These are phyloP conservation scores for Chlorella sp. DNA, from an alignment of 139 green algal genomes.

Conservation along the genomic window DNA sequence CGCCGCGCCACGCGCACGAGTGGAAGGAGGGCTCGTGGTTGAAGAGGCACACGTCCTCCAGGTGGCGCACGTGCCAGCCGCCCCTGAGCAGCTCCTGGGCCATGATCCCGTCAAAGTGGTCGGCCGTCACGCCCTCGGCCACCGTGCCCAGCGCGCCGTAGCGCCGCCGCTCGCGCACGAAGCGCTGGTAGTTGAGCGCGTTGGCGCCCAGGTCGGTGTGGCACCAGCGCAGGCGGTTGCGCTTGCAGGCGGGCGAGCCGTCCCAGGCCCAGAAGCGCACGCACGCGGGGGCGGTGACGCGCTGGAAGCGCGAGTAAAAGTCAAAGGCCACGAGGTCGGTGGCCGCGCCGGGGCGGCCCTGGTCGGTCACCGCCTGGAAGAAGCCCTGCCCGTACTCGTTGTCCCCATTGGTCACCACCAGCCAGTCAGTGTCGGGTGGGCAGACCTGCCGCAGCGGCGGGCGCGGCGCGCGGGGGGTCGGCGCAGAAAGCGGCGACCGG, in stretches of 20 bases:
- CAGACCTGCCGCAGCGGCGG: slow-evolving; percentile 52
- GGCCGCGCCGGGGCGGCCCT: not conserved
- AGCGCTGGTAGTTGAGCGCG: slow-evolving; percentile 50
- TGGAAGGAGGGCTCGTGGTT: slow-evolving; percentile 68
- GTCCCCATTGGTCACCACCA: slow-evolving; percentile 85
- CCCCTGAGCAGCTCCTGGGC: slow-evolving; percentile 40
- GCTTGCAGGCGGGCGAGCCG: slow-evolving; percentile 65
- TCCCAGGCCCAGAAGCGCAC: slow-evolving; percentile 60
- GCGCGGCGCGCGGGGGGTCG: not conserved
- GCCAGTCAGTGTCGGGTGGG: slow-evolving; percentile 59
- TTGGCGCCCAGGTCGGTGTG: slow-evolving; percentile 83
- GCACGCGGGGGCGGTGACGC: slow-evolving; percentile 69
- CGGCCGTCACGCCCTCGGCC: slow-evolving; percentile 30
- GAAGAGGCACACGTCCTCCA: slow-evolving; percentile 61
- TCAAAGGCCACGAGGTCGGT: slow-evolving; percentile 76
- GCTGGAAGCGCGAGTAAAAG: slow-evolving; percentile 83
- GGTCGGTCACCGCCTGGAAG: slow-evolving; percentile 30
- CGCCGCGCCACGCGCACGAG: slow-evolving; percentile 54
- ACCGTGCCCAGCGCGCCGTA: slow-evolving; percentile 57
- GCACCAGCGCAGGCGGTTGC: slow-evolving; percentile 72
- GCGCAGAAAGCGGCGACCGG: not conserved
- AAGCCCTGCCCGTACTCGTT: slow-evolving; percentile 75
- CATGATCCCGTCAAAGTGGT: slow-evolving; percentile 75
- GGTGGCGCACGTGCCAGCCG: slow-evolving; percentile 50
- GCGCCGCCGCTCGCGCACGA: slow-evolving; percentile 60